Evolutionary conservation across 148 eudicot genomes (phyloP).

Genomic region (Rhododendron vialii): DNA sequence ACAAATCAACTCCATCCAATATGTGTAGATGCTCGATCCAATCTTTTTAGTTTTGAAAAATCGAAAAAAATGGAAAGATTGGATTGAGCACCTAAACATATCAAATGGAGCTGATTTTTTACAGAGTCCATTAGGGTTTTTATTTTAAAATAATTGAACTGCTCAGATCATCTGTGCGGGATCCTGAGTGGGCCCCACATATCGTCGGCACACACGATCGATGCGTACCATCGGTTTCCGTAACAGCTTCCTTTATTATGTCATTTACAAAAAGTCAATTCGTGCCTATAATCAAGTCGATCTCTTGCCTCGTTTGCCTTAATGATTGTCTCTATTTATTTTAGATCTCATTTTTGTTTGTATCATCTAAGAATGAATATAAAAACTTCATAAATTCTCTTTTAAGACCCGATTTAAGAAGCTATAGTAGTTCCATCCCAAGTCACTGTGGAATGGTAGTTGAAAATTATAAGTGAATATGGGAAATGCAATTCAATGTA

Average conservation of each 20-base stretch:
- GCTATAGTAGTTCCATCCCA: background rate
- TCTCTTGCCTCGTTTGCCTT: background rate
- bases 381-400: background rate
- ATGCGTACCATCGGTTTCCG: no score
- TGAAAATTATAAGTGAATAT: background rate
- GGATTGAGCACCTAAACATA: no score
- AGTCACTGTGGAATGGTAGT: background rate
- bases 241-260: background rate
- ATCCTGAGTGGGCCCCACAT: no score
- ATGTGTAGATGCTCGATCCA: no score
- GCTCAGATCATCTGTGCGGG: no score
- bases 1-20: no score
- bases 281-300: background rate
- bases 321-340: background rate
- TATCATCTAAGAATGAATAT: background rate
- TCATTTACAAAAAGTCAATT: background rate
- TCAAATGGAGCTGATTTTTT: no score
- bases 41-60: no score
- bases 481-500: background rate
- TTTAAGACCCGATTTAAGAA: background rate
- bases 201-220: no score
- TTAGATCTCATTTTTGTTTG: background rate
- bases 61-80: no score
- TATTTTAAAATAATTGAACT: no score
- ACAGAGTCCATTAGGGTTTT: no score